Evolutionary conservation across 257 asterid genomes (phyloP).

Genomic region (Solanum chilense): DNA sequence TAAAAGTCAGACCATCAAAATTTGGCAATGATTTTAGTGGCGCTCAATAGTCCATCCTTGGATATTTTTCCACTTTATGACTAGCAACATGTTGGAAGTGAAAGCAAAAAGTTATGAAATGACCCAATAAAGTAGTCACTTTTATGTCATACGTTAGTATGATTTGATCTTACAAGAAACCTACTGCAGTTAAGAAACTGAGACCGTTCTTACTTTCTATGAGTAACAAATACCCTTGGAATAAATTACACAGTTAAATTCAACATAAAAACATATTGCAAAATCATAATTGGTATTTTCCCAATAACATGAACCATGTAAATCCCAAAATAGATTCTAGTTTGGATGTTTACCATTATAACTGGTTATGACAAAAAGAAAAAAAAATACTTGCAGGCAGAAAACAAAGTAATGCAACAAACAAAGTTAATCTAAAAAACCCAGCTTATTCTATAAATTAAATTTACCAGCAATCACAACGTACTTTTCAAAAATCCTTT

Average conservation of each 20-base stretch:
- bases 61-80: not conserved
- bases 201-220: not conserved
- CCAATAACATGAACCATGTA: not conserved
- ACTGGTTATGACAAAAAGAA: not conserved
- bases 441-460: not conserved
- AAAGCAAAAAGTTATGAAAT: not conserved
- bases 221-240: not conserved
- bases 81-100: not conserved
- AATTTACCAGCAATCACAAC: not conserved
- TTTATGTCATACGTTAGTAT: not conserved
- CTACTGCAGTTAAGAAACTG: not conserved
- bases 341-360: not conserved
- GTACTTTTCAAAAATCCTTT: not conserved
- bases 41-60: not conserved
- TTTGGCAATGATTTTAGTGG: not conserved
- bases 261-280: not conserved
- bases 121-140: not conserved
- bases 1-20: not conserved
- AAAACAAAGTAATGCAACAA: not conserved
- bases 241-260: not conserved
- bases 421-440: not conserved
- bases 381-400: not conserved
- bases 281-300: not conserved
- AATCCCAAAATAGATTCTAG: not conserved
- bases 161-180: not conserved